Conservation (phyloP, 2,329 filamentous ascomycete genomes). For the Akanthomyces uredinophilus region DNA sequence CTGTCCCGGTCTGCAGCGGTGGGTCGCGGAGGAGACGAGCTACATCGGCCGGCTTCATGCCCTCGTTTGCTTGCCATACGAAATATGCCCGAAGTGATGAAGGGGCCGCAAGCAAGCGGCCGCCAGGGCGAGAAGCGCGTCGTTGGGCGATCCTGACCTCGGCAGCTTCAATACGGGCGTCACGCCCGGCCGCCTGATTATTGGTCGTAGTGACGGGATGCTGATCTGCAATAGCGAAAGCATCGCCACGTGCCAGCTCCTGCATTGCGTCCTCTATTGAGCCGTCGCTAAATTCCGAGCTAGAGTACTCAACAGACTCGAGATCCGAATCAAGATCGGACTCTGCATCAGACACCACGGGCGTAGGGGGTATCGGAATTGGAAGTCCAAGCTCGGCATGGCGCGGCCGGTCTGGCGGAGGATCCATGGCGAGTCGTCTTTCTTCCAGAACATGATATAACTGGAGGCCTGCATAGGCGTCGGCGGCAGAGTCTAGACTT, state of each 20-base stretch:
- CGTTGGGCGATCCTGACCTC: conserved; percentile 35
- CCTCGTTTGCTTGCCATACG: conserved; percentile 54
- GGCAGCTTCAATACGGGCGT: conserved; percentile 40
- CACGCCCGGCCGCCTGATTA: conserved; percentile 18
- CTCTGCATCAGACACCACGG: conserved; percentile 27
- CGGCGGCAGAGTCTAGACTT: conserved; percentile 64
- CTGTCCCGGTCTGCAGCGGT: conserved; percentile 51
- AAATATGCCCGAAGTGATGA: conserved; percentile 53
- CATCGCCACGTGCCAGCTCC: conserved; percentile 10
- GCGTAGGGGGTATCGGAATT: conserved; percentile 46
- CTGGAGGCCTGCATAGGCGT: conserved; percentile 74
- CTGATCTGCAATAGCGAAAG: neutral
- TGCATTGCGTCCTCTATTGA: neutral
- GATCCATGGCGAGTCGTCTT: conserved; percentile 60
- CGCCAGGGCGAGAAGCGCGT: conserved; percentile 23
- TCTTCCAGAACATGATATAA: conserved; percentile 68
- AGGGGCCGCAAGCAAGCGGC: conserved; percentile 21
- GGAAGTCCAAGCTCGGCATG: conserved; percentile 62
- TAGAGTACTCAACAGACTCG: conserved; percentile 8
- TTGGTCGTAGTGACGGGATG: neutral
- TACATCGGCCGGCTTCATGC: conserved; percentile 43
- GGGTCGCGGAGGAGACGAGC: conserved; percentile 55
- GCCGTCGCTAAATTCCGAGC: conserved; percentile 8
- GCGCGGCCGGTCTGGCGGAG: conserved; percentile 65
- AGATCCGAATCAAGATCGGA: conserved; percentile 21